Evolutionary conservation across 2,329 filamentous ascomycete species (phyloP).

Genomic region (Alternaria conjuncta): DNA sequence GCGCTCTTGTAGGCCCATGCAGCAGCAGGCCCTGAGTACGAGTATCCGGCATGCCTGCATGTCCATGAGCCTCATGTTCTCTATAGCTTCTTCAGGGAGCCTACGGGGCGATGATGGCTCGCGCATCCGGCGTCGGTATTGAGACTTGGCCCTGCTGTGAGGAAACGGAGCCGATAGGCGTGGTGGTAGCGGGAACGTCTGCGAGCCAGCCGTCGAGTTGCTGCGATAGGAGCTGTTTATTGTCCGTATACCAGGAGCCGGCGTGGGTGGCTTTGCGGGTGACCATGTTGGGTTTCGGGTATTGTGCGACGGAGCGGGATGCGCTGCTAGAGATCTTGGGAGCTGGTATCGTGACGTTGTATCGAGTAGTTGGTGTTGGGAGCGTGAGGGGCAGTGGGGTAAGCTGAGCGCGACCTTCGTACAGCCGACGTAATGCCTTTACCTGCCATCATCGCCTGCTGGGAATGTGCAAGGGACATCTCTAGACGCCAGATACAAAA

Average conservation of each 20-base stretch:
- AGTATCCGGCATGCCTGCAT: slow-evolving; percentile 86
- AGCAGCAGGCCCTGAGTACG: slow-evolving; percentile 88
- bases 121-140: slow-evolving; percentile 75
- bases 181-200: slow-evolving; percentile 70
- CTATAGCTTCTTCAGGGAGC: slow-evolving; percentile 40
- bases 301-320: background rate
- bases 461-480: background rate
- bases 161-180: slow-evolving; percentile 61
- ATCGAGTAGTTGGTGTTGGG: background rate
- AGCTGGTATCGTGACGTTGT: background rate
- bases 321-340: background rate
- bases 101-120: slow-evolving; percentile 92
- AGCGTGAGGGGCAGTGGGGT: slow-evolving; percentile 7
- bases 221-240: slow-evolving; percentile 63
- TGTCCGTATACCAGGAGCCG: slow-evolving; percentile 82
- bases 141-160: slow-evolving; percentile 45
- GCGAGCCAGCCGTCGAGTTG: slow-evolving; percentile 80
- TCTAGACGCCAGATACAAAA: too few species aligned
- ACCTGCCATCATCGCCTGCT: background rate
- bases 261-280: slow-evolving; percentile 74
- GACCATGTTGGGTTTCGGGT: slow-evolving; percentile 32
- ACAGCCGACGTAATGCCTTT: slow-evolving; percentile 11
- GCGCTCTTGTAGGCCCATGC: slow-evolving; percentile 94
- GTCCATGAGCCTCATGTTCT: slow-evolving; percentile 35
- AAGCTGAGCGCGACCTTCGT: slow-evolving; percentile 4